Evolutionary conservation across 371 early-diverging fungal genomes (phyloP).

Genomic region (Umbelopsis sp.): DNA sequence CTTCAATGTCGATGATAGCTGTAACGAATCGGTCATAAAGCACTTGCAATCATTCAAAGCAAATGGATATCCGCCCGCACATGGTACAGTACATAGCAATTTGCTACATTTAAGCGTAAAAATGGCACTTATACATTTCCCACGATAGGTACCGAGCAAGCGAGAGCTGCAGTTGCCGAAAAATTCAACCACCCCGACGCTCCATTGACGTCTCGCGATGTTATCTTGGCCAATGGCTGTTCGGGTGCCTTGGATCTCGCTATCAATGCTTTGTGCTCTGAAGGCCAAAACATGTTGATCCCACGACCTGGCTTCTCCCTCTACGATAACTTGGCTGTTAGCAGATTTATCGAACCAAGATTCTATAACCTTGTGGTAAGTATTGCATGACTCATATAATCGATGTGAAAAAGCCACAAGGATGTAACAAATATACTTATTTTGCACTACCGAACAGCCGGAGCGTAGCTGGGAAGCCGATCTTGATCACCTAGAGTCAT

Average conservation of each 20-base stretch:
- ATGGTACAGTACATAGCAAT: slow-evolving; percentile 56
- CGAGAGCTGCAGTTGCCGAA: slow-evolving; percentile 82
- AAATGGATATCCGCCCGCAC: slow-evolving; percentile 89
- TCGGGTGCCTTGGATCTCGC: slow-evolving; percentile 85
- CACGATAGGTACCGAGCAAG: slow-evolving; percentile 54
- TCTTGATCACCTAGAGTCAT: slow-evolving; percentile 75
- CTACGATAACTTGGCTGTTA: slow-evolving; percentile 82
- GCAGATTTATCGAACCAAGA: slow-evolving; percentile 75
- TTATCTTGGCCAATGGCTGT: slow-evolving; percentile 84
- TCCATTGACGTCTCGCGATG: slow-evolving; percentile 74
- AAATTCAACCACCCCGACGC: slow-evolving; percentile 68
- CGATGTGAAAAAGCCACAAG: neutral
- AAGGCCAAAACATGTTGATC: slow-evolving; percentile 84
- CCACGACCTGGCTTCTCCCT: slow-evolving; percentile 92
- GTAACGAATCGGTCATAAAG: slow-evolving; percentile 71
- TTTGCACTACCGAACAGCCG: slow-evolving; percentile 45
- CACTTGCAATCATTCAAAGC: slow-evolving; percentile 68
- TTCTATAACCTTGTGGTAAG: slow-evolving; percentile 79
- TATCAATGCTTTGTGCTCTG: slow-evolving; percentile 74
- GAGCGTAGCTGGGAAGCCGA: slow-evolving; percentile 87
- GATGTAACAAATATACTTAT: neutral
- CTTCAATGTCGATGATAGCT: slow-evolving; percentile 74
- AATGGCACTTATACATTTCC: neutral
- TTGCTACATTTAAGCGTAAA: neutral
- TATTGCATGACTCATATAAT: neutral